Conservation (phyloP, 768 basidiomycete genomes). For the Boletus eberwhitei region DNA sequence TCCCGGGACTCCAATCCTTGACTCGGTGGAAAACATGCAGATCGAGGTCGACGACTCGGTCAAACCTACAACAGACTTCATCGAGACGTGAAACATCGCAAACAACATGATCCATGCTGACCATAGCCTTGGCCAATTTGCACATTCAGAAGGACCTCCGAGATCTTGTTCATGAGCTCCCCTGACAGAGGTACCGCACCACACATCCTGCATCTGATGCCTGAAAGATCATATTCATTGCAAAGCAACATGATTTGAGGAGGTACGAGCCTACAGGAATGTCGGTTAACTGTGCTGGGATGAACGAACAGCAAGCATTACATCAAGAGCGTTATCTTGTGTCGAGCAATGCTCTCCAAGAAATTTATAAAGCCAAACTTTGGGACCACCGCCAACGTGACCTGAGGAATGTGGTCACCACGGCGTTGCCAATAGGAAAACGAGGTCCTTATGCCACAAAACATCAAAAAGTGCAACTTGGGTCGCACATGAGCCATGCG, state of each 20-base stretch:
- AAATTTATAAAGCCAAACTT: constrained; percentile 63
- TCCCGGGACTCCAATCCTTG: constrained; percentile 51
- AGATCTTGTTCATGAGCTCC: constrained; percentile 46
- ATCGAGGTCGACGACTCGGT: constrained; percentile 60
- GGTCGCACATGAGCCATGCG: constrained; percentile 4
- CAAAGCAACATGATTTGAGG: constrained; percentile 65
- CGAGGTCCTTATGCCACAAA: constrained; percentile 43
- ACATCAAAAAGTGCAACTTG: constrained; percentile 53
- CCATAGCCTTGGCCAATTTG: constrained; percentile 67
- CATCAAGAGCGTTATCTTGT: constrained; percentile 57
- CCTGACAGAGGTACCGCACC: constrained; percentile 65
- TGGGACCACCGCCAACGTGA: constrained; percentile 55
- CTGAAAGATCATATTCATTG: constrained; percentile 56
- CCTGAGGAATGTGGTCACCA: constrained; percentile 32
- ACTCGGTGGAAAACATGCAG: constrained; percentile 45
- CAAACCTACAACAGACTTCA: constrained; percentile 43
- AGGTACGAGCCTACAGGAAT: constrained; percentile 50
- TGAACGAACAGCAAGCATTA: constrained; percentile 21
- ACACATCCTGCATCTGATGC: constrained; percentile 50
- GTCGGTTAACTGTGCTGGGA: background rate
- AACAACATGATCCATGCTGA: constrained; percentile 14
- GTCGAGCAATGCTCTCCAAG: constrained; percentile 57
- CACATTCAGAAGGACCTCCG: constrained; percentile 53
- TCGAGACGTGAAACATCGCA: background rate
- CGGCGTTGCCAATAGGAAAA: background rate